A percentile compares a stretch with the other conserved stretches of the same genome.
These are phyloP conservation scores for Candida qinlingensis DNA, from an alignment of 805 yeast species.

Conservation along the genomic window DNA sequence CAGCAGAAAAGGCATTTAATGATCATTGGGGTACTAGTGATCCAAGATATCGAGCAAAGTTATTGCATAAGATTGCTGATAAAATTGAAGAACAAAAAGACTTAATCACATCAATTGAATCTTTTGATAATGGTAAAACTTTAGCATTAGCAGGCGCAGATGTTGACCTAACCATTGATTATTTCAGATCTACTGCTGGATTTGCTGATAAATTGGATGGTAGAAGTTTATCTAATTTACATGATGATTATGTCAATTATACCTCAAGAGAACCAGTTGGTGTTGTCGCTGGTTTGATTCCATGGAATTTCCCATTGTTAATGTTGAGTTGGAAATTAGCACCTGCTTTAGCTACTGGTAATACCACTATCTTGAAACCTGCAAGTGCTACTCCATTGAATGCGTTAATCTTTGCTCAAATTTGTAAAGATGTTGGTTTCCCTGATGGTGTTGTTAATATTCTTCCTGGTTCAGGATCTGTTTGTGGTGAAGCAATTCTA, in stretches of 20 bases:
- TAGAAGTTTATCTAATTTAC: conserved; percentile 55
- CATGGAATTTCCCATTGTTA: conserved; percentile 81
- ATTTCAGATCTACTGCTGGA: conserved; percentile 67
- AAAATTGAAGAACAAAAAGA: conserved; percentile 60
- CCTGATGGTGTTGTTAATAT: conserved; percentile 74
- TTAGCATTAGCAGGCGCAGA: conserved; percentile 61
- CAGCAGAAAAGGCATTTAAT: conserved; percentile 59
- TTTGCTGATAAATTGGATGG: conserved; percentile 67
- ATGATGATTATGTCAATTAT: conserved; percentile 52
- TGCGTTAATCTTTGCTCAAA: conserved; percentile 56
- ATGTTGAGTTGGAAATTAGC: conserved; percentile 78
- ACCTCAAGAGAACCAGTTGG: conserved; percentile 73
- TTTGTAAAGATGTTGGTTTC: conserved; percentile 61
- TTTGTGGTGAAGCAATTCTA: conserved; percentile 65
- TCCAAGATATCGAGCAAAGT: conserved; percentile 50
- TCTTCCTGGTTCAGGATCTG: conserved; percentile 68
- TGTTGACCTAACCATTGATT: conserved; percentile 54
- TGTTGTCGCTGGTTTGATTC: conserved; percentile 77
- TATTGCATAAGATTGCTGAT: conserved; percentile 61
- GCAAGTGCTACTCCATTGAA: conserved; percentile 75
- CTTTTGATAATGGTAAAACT: conserved; percentile 75
- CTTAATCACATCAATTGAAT: conserved; percentile 59
- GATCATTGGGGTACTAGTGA: conserved; percentile 50
- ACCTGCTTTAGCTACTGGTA: conserved; percentile 74
- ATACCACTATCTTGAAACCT: conserved; percentile 65